Evolutionary conservation across 2,329 filamentous ascomycete genomes (phyloP), one percentile per base, ranked within the genome.

Genomic region (Monilinia fructigena): DNA sequence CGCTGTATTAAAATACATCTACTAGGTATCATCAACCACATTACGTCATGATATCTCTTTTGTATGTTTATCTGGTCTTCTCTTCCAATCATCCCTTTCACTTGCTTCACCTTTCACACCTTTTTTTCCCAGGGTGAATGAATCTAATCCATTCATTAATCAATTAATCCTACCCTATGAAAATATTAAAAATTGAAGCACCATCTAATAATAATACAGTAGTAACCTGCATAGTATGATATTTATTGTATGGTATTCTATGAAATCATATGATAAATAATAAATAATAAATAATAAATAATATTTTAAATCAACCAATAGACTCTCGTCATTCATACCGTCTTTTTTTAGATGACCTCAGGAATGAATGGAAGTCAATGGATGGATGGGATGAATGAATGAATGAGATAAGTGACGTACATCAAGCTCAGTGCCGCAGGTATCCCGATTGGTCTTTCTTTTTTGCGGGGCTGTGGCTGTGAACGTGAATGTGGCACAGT

Each of bases 391-490:
- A 28, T 28, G 3, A 28, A 28, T 28, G 28, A 28, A 28, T 3
- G 4, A 4, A 42, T 42, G 6, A 35, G 18, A 47, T 18, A 8
- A 6, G 31, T 60, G 28, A 60, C 35, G 28, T 10, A 38, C n/a
- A 10, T 35, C 4, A 28, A 12, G 56, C n/a, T 18, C 42, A 23
- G 11, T 59, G 42, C 26, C 56, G 42, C 56, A 35, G 47, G 11
- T 28, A 35, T 35, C 28, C 55, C 20, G 56, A 60, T 59, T 59
- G 56, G 56, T 3, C 47, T 48, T 48, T 16, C 12, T 35, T 26
- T n/a, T 8, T 4, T n/a, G 4, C 56, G 45, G 56, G 28, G 42
- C 45, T 52, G 48, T 52, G 48, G 48, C 28, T 6, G 16, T 35
- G 10, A 23, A 8, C 26, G 45, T 60, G 45, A 23, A 8, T 38